Base-by-base conservation (phyloP, 768 basidiomycete species). In the Phaffia tasmanica region DNA sequence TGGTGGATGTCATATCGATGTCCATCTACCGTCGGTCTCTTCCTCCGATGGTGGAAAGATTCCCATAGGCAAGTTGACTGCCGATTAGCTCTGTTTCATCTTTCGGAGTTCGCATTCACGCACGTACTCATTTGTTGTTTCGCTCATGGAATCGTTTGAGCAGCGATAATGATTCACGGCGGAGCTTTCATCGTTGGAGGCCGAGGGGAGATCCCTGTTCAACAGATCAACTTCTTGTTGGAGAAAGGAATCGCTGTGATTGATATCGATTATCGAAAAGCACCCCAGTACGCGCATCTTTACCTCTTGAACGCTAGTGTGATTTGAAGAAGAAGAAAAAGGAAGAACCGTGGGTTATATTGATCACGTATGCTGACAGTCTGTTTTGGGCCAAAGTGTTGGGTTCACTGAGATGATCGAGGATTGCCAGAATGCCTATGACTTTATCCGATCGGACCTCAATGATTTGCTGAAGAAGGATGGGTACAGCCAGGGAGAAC, bases 1-100 rank as follows among this genome's bases (percentile, higher is more conserved):
- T 8, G 64, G 47, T n/a, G 64, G 57, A 25, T 53, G 48, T 42
- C 30, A 60, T 23, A 58, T 58, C 25, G 64, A 65, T 9, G 57
- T 65, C 14, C 49, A 59, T 19, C 48, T 65, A 1, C 64, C 64
- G 0, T 50, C 47, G 29, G 32, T 5, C 23, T 16, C 16, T 19
- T 3, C 15, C 7, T 42, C 56, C 7, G 53, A 23, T n/a, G 11
- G 57, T 29, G 15, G n/a, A 21, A 5, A 46, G 57, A 42, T 42
- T 11, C 35, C 35, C 35, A 11, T 42, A 42, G 35, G 35, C 35
- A 42, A 42, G 35, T 42, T 11, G 35, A 11, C 11, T 11, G 35
- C 11, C 11, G 35, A 5, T 42, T 11, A 42, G 6, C 35, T 42
- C 35, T 42, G 35, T 42, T 42, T 42, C 61, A 49, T 29, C 48